A percentile compares a stretch with the other conserved stretches of the same genome.
These are phyloP conservation scores for Naganishia randhawae DNA, from an alignment of 768 basidiomycete genomes.

Conservation along the genomic window DNA sequence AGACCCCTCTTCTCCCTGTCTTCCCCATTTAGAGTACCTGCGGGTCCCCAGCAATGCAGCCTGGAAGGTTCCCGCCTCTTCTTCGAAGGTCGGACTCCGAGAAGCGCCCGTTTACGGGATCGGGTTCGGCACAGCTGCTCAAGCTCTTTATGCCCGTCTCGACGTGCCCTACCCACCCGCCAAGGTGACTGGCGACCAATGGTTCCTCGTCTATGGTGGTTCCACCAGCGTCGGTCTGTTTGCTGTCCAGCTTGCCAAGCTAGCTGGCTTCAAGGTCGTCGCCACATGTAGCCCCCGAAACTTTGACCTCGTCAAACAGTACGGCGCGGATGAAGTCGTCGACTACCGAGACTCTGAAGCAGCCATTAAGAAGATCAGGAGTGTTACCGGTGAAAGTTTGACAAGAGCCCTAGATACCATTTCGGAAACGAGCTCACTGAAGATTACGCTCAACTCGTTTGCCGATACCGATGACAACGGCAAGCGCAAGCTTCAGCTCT, in stretches of 20 bases:
- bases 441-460: slow-evolving; percentile 34
- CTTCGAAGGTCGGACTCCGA: slow-evolving; percentile 14
- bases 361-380: slow-evolving; percentile 39
- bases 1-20: neutral
- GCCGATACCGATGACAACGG: slow-evolving; percentile 25
- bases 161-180: slow-evolving; percentile 21
- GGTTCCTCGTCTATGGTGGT: slow-evolving; percentile 43
- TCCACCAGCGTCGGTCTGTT: slow-evolving; percentile 51
- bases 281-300: slow-evolving; percentile 51
- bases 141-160: slow-evolving; percentile 28
- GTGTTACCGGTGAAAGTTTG: slow-evolving; percentile 35
- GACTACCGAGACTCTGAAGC: slow-evolving; percentile 49
- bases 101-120: slow-evolving; percentile 39
- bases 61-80: slow-evolving; percentile 34
- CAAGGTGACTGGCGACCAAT: slow-evolving; percentile 19
- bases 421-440: slow-evolving; percentile 32
- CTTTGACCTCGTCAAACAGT: slow-evolving; percentile 50
- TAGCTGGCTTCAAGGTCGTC: slow-evolving; percentile 49
- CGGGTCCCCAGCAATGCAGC: slow-evolving; percentile 30
- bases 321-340: slow-evolving; percentile 53
- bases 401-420: slow-evolving; percentile 37
- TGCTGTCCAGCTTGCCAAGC: slow-evolving; percentile 47
- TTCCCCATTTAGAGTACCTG: slow-evolving; percentile 32
- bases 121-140: slow-evolving; percentile 37
- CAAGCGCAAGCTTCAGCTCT: slow-evolving; percentile 33